phyloP scores from a whole-genome alignment of 768 basidiomycete species.

The Boletus reticulatus region DNA sequence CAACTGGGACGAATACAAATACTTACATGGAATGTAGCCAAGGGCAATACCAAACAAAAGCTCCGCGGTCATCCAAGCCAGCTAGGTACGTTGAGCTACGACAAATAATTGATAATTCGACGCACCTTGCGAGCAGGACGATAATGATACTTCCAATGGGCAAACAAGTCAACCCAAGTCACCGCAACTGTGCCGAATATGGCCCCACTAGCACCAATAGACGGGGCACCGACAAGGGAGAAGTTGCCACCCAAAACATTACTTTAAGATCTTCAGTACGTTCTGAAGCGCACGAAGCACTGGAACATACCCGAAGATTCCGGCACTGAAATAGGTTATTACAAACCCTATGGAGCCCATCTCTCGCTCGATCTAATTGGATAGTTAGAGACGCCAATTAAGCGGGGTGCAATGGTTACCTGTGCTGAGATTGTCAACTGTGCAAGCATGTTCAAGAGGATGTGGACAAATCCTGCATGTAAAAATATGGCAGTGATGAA shows the following conservation, averaged over 20 bases:
- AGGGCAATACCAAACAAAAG: slow-evolving; percentile 83
- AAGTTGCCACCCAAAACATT: slow-evolving; percentile 94
- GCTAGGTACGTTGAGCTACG: slow-evolving; percentile 39
- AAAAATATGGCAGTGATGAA: slow-evolving; percentile 90
- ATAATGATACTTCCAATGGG: slow-evolving; percentile 90
- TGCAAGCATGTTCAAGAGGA: slow-evolving; percentile 86
- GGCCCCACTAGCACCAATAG: slow-evolving; percentile 90
- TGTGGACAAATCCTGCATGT: slow-evolving; percentile 95
- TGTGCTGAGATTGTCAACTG: slow-evolving; percentile 79
- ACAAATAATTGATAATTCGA: background rate
- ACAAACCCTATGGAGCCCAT: slow-evolving; percentile 89
- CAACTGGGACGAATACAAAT: background rate
- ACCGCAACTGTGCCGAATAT: slow-evolving; percentile 87
- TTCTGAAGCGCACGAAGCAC: background rate
- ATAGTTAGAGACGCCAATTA: background rate
- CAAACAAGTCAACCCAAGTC: slow-evolving; percentile 84
- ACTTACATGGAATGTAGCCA: slow-evolving; percentile 78
- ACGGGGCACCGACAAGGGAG: slow-evolving; percentile 81
- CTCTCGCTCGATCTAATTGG: slow-evolving; percentile 76
- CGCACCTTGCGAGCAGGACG: slow-evolving; percentile 75
- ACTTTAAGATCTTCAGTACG: slow-evolving; percentile 33
- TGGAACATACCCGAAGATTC: slow-evolving; percentile 77
- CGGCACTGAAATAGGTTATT: slow-evolving; percentile 84
- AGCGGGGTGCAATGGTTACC: slow-evolving; percentile 35
- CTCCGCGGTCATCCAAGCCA: slow-evolving; percentile 83